These are phyloP conservation scores for Hypoxylon subgilvum DNA, from an alignment of 495 filamentous ascomycete genomes.

Conservation along the genomic window DNA sequence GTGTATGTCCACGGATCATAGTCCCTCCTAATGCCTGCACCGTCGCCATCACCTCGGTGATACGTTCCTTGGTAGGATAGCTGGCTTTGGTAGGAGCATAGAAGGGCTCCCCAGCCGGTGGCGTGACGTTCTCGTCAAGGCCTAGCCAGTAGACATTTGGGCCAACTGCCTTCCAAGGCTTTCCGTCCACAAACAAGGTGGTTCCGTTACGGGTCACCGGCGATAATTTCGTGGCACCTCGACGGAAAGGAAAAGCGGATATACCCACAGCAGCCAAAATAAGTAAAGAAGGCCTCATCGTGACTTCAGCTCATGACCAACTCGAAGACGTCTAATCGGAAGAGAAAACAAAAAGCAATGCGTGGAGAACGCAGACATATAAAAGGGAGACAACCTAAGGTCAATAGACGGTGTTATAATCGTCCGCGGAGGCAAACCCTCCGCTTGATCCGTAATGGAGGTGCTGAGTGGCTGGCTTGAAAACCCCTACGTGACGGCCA, in stretches of 20 bases:
- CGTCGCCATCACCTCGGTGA: slow-evolving; percentile 60
- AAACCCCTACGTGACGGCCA: too few relatives aligned
- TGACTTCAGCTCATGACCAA: neutral
- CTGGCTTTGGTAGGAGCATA: slow-evolving; percentile 56
- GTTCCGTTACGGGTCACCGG: slow-evolving; percentile 51
- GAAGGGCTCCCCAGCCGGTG: slow-evolving; percentile 55
- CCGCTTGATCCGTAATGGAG: too few relatives aligned
- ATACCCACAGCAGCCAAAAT: slow-evolving; percentile 7
- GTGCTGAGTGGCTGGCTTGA: too few relatives aligned
- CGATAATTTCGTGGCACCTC: slow-evolving; percentile 22
- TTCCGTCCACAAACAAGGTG: slow-evolving; percentile 47
- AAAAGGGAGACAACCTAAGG: neutral
- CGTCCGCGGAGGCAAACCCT: slow-evolving; percentile 30
- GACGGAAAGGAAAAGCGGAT: slow-evolving; percentile 18
- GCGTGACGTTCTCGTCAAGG: slow-evolving; percentile 63
- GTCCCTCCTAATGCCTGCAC: slow-evolving; percentile 58
- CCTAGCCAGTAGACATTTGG: slow-evolving; percentile 66
- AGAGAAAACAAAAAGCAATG: neutral
- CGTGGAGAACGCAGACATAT: neutral
- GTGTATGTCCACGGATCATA: slow-evolving; percentile 59
- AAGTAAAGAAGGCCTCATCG: slow-evolving; percentile 17
- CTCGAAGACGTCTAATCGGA: neutral
- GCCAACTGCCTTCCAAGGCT: slow-evolving; percentile 57
- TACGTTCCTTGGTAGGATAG: slow-evolving; percentile 61
- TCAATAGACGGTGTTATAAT: slow-evolving; percentile 30